Conservation (phyloP, 2,329 filamentous ascomycete species). For the Fusarium domesticum region DNA sequence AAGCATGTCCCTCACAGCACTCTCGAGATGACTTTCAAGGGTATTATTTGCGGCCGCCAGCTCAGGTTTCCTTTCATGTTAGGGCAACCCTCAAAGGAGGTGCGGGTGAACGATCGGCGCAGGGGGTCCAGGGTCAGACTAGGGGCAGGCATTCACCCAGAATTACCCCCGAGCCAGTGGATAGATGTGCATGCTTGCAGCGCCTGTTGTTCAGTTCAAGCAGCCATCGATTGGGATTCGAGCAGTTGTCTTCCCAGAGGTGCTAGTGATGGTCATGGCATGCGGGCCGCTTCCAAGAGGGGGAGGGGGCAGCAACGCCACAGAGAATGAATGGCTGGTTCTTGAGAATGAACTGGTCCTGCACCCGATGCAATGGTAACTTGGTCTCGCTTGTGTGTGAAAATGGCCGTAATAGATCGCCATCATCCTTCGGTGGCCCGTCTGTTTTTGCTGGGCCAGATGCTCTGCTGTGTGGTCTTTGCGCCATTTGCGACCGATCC, state of each 20-base stretch:
- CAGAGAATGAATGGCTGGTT: too few relatives aligned
- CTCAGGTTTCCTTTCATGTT: not conserved
- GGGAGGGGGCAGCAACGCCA: not conserved
- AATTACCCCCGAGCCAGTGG: not conserved
- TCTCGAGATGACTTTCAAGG: not conserved
- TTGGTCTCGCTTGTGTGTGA: not conserved
- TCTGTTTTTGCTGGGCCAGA: not conserved
- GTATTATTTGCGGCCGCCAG: not conserved
- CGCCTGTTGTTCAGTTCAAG: conserved; percentile 6
- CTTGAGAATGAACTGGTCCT: not conserved
- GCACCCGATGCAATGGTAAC: not conserved
- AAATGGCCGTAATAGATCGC: not conserved
- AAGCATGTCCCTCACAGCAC: not conserved
- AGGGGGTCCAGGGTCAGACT: conserved; percentile 23
- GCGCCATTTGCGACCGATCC: not conserved
- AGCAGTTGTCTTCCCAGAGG: conserved; percentile 12
- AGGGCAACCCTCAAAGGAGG: conserved; percentile 7
- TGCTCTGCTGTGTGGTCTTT: not conserved
- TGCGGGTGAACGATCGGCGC: conserved; percentile 28
- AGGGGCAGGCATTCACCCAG: not conserved
- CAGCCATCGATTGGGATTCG: not conserved
- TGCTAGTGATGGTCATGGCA: conserved; percentile 19
- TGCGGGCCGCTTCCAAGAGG: conserved; percentile 22
- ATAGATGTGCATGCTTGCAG: conserved; percentile 16
- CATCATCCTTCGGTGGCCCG: not conserved